phyloP scores from a whole-genome alignment of 2,329 filamentous ascomycete species.

The Cytospora mali region DNA sequence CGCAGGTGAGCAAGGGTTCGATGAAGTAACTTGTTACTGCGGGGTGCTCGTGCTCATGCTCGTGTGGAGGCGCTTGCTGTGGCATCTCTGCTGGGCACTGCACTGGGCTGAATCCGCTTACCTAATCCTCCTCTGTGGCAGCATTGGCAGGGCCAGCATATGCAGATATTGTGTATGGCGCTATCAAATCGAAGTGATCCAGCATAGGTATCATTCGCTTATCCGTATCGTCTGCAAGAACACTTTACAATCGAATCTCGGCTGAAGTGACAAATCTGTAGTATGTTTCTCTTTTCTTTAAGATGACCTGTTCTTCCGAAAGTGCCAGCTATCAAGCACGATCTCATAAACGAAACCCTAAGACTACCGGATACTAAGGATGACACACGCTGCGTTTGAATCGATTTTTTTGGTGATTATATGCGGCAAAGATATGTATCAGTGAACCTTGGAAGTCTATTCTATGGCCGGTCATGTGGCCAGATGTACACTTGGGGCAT shows the following conservation, averaged over 20 bases:
- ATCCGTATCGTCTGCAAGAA: background rate
- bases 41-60: conserved; percentile 1
- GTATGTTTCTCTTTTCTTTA: background rate
- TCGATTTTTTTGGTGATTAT: background rate
- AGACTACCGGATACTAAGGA: background rate
- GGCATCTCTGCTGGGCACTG: too few relatives aligned
- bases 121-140: too few relatives aligned
- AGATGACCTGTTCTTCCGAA: background rate
- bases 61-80: background rate
- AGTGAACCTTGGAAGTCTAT: background rate
- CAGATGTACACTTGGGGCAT: background rate
- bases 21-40: background rate
- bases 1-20: background rate
- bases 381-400: background rate
- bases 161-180: too few relatives aligned
- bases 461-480: background rate
- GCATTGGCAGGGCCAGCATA: background rate
- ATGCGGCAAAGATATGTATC: background rate
- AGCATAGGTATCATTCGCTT: background rate
- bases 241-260: background rate
- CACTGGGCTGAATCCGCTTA: background rate
- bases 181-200: too few relatives aligned
- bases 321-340: background rate
- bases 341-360: too few relatives aligned
- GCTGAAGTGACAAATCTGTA: background rate